Evolutionary conservation across 2,329 filamentous ascomycete species (phyloP).

Genomic region (Akanthomyces uredinophilus): DNA sequence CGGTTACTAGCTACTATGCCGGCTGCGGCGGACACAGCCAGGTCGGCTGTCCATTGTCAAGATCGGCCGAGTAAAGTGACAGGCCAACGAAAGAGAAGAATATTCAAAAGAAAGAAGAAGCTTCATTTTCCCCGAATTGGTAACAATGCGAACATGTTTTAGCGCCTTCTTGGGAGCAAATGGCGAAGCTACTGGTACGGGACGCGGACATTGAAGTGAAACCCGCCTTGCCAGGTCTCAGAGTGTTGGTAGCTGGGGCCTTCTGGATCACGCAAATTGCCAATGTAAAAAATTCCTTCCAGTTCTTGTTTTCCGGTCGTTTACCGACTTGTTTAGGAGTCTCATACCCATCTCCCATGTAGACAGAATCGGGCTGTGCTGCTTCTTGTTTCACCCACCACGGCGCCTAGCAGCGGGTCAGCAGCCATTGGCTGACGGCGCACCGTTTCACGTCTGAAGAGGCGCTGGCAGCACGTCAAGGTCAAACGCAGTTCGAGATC

Average conservation of each 20-base stretch:
- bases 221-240: not conserved
- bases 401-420: constrained; percentile 1
- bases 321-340: not conserved
- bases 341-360: not conserved
- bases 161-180: too few relatives aligned
- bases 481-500: not conserved
- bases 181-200: too few relatives aligned
- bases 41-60: not conserved
- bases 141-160: too few relatives aligned
- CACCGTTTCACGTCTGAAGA: constrained; percentile 6
- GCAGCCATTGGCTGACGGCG: constrained; percentile 7
- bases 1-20: not conserved
- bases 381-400: constrained; percentile 6
- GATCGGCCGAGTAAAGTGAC: not conserved
- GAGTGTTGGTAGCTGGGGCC: not conserved
- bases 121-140: too few relatives aligned
- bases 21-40: not conserved
- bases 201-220: not conserved
- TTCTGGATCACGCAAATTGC: not conserved
- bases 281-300: not conserved
- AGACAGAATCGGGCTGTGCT: not conserved
- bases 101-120: too few relatives aligned
- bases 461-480: constrained; percentile 6
- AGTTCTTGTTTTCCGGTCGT: not conserved
- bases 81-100: not conserved